These are phyloP conservation scores for Geosmithia flava DNA, from an alignment of 2,329 filamentous ascomycete species.

Conservation along the genomic window DNA sequence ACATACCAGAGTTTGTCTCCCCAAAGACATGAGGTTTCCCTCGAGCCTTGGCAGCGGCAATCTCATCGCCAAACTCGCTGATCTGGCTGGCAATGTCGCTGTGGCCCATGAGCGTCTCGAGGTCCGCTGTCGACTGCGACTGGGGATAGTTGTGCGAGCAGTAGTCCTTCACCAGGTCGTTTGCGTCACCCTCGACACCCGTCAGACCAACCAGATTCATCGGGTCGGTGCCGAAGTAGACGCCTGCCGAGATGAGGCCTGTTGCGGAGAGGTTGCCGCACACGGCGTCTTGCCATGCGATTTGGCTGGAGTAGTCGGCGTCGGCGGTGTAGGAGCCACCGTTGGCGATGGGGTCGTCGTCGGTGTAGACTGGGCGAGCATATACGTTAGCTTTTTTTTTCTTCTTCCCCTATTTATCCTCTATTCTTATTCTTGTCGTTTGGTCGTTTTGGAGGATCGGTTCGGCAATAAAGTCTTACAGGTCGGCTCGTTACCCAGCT, in stretches of 20 bases:
- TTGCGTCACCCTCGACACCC: constrained; percentile 20
- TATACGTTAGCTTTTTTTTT: background rate
- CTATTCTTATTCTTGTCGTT: too few relatives aligned
- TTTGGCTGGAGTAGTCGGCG: constrained; percentile 17
- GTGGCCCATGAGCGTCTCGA: constrained; percentile 27
- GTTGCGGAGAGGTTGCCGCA: constrained; percentile 13
- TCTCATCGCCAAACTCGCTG: constrained; percentile 20
- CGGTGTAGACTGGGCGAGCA: constrained; percentile 3
- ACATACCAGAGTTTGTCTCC: constrained; percentile 30
- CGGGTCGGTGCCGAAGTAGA: constrained; percentile 17
- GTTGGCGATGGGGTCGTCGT: constrained; percentile 10
- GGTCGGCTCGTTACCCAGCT: constrained; percentile 45
- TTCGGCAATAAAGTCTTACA: constrained; percentile 20
- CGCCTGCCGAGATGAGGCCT: constrained; percentile 17
- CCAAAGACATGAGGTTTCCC: constrained; percentile 28
- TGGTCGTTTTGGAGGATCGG: too few relatives aligned
- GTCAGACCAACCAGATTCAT: constrained; percentile 23
- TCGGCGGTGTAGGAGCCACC: constrained; percentile 16
- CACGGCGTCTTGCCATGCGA: constrained; percentile 18
- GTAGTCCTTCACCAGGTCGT: constrained; percentile 24
- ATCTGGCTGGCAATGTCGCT: constrained; percentile 23
- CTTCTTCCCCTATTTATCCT: background rate
- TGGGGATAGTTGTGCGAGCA: constrained; percentile 33
- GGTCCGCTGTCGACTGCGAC: constrained; percentile 16
- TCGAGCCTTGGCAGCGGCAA: constrained; percentile 18